Conservation (phyloP, 345 rosid species). For the Camelina neglecta region DNA sequence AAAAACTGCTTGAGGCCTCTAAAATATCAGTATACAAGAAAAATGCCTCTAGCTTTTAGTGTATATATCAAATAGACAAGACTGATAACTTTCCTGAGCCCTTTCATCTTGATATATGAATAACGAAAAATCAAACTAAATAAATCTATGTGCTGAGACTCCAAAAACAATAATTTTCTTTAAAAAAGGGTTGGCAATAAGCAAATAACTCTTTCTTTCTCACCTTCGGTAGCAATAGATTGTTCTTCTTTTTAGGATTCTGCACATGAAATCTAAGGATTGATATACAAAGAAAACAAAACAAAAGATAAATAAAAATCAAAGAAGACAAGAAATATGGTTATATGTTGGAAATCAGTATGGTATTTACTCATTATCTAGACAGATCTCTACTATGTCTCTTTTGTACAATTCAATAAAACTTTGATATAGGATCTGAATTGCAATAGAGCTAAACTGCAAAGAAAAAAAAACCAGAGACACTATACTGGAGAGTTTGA, state of each 20-base stretch:
- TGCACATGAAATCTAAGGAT: background rate
- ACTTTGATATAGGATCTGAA: background rate
- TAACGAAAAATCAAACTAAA: background rate
- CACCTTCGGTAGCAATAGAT: too few relatives aligned
- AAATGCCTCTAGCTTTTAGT: background rate
- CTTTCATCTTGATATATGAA: background rate
- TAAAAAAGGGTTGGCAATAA: background rate
- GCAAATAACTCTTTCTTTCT: too few relatives aligned
- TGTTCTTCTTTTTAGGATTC: too few relatives aligned
- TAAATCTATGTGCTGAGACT: too few relatives aligned
- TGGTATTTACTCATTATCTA: constrained; percentile 3
- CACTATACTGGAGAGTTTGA: background rate
- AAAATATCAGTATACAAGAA: background rate
- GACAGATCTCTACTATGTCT: background rate
- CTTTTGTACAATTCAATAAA: background rate
- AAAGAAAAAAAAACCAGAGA: constrained; percentile 3
- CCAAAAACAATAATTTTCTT: background rate
- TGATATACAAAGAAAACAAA: background rate
- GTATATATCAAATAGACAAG: background rate
- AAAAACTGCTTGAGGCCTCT: too few relatives aligned
- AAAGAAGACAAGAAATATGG: background rate
- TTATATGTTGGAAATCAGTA: background rate
- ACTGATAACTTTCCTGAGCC: background rate
- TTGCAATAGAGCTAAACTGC: background rate
- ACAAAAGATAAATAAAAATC: background rate